These are phyloP conservation scores for Cucumis cinereus DNA, from an alignment of 306 rosid genomes.

Conservation along the genomic window DNA sequence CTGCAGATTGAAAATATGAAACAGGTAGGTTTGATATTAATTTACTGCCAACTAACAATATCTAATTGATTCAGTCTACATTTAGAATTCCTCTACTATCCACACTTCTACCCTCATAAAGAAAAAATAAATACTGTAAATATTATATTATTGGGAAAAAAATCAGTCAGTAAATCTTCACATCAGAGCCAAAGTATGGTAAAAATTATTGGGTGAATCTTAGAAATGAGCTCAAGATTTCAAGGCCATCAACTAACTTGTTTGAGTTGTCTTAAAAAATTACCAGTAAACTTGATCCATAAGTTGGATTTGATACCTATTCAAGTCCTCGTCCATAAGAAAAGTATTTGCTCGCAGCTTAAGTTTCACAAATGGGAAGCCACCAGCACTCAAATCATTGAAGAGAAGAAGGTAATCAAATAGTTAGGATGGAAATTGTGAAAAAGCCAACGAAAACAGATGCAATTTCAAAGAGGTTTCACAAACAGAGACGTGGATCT, in stretches of 20 bases:
- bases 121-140: background rate
- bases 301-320: background rate
- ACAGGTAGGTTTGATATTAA: background rate
- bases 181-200: background rate
- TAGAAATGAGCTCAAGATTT: background rate
- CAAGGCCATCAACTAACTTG: background rate
- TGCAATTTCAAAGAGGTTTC: background rate
- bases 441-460: background rate
- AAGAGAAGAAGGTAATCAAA: constrained; percentile 4
- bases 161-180: background rate
- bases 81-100: background rate
- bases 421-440: background rate
- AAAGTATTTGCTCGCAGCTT: constrained; percentile 1
- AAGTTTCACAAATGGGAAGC: background rate
- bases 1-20: background rate
- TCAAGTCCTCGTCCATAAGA: background rate
- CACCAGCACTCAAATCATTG: background rate
- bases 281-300: background rate
- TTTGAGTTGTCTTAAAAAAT: background rate
- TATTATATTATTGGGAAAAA: too few species aligned
- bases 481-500: background rate
- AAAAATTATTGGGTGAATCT: background rate
- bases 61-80: background rate
- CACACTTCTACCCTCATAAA: background rate
- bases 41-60: background rate